phyloP scores from a whole-genome alignment of 75 land plant species.

The Larix kaempferi region DNA sequence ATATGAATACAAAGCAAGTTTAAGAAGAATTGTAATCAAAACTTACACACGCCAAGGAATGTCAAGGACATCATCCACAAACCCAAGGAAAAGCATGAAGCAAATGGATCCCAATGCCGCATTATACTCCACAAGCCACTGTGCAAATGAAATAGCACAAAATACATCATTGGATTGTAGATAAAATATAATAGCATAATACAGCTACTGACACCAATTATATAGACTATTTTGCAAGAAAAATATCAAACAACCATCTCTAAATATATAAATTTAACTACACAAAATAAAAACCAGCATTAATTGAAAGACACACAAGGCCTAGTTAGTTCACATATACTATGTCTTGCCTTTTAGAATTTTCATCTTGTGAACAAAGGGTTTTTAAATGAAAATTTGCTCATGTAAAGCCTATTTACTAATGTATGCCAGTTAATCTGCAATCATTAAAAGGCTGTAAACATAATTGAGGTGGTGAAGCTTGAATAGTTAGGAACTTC shows the following conservation, averaged over 20 bases:
- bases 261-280: not conserved
- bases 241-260: not conserved
- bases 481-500: no score
- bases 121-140: constrained; percentile 98
- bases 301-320: not conserved
- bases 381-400: not conserved
- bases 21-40: not conserved
- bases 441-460: no score
- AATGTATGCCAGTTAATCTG: no score
- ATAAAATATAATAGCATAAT: constrained; percentile 1
- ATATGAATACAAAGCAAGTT: not conserved
- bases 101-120: constrained; percentile 90
- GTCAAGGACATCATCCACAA: constrained; percentile 97
- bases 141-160: constrained; percentile 14
- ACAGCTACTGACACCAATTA: not conserved
- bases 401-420: not conserved
- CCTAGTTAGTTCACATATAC: no score
- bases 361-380: not conserved
- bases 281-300: not conserved
- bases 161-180: not conserved
- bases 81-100: constrained; percentile 94
- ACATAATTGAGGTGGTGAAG: no score
- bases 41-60: constrained; percentile 97
- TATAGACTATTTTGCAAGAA: not conserved
- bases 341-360: no score